Evolutionary conservation across 176 grass and related monocot species (phyloP).

Genomic region (Carex myosuroides): DNA sequence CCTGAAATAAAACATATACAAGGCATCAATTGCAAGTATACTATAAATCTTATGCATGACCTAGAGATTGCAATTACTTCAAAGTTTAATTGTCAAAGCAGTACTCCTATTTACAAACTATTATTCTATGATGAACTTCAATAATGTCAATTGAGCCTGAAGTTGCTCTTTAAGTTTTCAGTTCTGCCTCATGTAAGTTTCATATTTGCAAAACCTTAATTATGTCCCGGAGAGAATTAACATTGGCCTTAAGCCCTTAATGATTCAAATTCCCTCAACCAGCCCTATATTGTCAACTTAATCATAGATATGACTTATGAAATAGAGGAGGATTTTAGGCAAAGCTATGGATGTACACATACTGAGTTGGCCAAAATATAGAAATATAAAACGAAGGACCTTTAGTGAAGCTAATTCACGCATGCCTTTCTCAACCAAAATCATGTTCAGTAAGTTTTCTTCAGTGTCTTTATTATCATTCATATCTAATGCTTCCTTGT

Average conservation of each 20-base stretch:
- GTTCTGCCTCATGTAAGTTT: neutral
- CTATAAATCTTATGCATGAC: neutral
- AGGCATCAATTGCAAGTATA: slow-evolving; percentile 13
- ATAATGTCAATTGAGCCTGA: neutral
- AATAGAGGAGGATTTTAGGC: neutral
- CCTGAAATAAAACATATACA: slow-evolving; percentile 48
- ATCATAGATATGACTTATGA: neutral
- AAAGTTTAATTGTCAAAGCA: slow-evolving; percentile 8
- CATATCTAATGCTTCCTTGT: slow-evolving; percentile 34
- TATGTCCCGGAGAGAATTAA: slow-evolving; percentile 1
- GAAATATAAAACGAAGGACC: slow-evolving; percentile 39
- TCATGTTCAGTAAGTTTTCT: slow-evolving; percentile 71
- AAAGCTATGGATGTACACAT: neutral
- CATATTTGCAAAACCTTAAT: neutral
- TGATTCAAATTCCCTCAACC: slow-evolving; percentile 1
- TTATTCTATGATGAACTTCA: neutral
- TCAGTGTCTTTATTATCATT: slow-evolving; percentile 47
- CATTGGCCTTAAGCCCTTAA: neutral
- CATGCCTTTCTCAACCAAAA: slow-evolving; percentile 93
- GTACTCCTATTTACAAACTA: neutral
- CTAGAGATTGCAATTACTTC: slow-evolving; percentile 8
- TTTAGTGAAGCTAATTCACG: slow-evolving; percentile 93
- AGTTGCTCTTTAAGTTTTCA: neutral
- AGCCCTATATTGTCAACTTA: neutral
- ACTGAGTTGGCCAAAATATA: slow-evolving; percentile 6